A percentile compares a stretch with the other conserved stretches of the same genome.
These are phyloP conservation scores for Aspergillus niger DNA, from an alignment of 2,329 filamentous ascomycete species.

Conservation along the genomic window DNA sequence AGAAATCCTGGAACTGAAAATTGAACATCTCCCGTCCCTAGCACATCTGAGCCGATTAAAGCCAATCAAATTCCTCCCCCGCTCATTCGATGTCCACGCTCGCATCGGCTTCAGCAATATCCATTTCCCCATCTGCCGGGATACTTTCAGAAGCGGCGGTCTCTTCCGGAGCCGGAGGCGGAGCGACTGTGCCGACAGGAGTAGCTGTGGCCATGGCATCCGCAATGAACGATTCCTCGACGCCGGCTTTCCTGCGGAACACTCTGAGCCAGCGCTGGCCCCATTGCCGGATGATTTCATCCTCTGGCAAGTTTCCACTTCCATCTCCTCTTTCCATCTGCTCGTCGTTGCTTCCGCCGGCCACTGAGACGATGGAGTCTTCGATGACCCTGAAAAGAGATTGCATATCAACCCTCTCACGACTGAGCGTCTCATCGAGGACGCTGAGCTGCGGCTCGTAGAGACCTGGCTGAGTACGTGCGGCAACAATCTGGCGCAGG, in stretches of 20 bases:
- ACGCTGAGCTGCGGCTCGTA: conserved; percentile 57
- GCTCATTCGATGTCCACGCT: conserved; percentile 13
- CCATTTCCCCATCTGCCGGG: conserved; percentile 32
- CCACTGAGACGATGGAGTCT: conserved; percentile 73
- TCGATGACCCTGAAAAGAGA: conserved; percentile 80
- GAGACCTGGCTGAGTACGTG: conserved; percentile 60
- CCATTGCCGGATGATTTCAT: conserved; percentile 74
- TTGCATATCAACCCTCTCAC: conserved; percentile 73
- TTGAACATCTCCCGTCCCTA: background rate
- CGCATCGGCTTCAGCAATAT: conserved; percentile 32
- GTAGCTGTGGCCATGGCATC: conserved; percentile 56
- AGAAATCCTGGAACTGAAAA: background rate
- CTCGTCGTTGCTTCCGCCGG: conserved; percentile 71
- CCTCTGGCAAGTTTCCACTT: conserved; percentile 52
- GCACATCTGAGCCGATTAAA: background rate
- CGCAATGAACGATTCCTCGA: conserved; percentile 74
- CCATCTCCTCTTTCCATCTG: conserved; percentile 68
- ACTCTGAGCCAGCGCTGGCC: conserved; percentile 83
- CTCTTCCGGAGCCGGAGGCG: conserved; percentile 16
- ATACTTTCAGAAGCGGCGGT: conserved; percentile 14
- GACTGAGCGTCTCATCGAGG: conserved; percentile 66
- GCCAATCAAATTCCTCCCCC: background rate
- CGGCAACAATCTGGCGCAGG: conserved; percentile 74
- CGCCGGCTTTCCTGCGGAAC: conserved; percentile 76
- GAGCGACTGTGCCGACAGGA: conserved; percentile 43